Conservation (phyloP, 179 eudicot genomes). For the Corrigiola litoralis region DNA sequence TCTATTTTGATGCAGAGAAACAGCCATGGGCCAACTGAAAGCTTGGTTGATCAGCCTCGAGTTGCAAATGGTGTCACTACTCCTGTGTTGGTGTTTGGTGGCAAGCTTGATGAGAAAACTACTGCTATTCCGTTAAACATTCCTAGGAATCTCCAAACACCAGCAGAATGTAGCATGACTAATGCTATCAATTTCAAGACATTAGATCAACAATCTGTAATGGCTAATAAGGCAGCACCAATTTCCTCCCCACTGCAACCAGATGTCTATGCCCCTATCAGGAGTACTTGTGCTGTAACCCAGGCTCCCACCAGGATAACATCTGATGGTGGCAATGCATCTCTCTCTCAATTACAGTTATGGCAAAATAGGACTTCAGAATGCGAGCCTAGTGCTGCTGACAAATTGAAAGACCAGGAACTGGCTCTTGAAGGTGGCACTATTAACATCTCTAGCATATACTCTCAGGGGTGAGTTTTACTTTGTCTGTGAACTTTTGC, state of each 20-base stretch:
- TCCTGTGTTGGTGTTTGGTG: constrained; percentile 40
- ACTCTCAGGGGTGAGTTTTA: constrained; percentile 73
- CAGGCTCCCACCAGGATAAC: constrained; percentile 33
- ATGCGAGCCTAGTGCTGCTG: constrained; percentile 27
- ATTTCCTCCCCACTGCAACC: constrained; percentile 33
- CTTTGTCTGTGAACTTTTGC: neutral
- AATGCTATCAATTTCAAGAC: constrained; percentile 37
- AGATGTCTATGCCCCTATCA: constrained; percentile 37
- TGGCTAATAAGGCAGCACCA: constrained; percentile 33
- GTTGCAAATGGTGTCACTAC: constrained; percentile 32
- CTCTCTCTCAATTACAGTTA: constrained; percentile 45
- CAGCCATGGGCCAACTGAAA: constrained; percentile 38
- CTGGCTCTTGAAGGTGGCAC: constrained; percentile 67
- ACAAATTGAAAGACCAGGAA: constrained; percentile 52
- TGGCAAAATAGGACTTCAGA: constrained; percentile 40
- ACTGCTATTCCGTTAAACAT: constrained; percentile 27
- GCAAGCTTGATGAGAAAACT: constrained; percentile 49
- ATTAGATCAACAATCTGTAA: constrained; percentile 34
- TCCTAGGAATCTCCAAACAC: constrained; percentile 33
- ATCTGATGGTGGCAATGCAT: constrained; percentile 33
- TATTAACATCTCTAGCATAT: constrained; percentile 70
- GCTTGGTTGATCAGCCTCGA: constrained; percentile 43
- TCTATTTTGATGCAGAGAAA: constrained; percentile 35
- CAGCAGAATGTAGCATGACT: constrained; percentile 37
- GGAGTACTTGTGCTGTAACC: constrained; percentile 28